A percentile compares a stretch with the other conserved stretches of the same genome.
These are phyloP conservation scores for Corchorus capsularis DNA, from an alignment of 345 rosid genomes.

Conservation along the genomic window DNA sequence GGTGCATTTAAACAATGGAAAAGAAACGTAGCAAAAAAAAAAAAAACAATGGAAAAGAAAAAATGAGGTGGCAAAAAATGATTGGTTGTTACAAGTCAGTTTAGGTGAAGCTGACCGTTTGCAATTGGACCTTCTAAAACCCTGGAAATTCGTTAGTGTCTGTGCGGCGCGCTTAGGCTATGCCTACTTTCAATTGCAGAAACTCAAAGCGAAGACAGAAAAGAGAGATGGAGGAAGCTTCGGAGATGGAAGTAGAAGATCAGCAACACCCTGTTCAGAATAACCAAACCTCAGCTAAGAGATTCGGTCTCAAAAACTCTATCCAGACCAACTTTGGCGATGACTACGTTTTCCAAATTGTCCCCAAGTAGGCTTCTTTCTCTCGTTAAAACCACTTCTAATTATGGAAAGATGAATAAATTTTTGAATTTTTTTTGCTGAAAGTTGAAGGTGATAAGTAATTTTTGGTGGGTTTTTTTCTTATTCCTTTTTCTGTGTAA, in stretches of 20 bases:
- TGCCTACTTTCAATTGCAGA: background rate
- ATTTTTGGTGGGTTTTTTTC: slow-evolving; percentile 3
- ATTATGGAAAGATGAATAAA: background rate
- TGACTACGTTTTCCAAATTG: slow-evolving; percentile 88
- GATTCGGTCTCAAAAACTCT: slow-evolving; percentile 67
- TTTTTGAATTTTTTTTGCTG: background rate
- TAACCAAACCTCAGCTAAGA: slow-evolving; percentile 33
- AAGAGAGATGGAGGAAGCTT: slow-evolving; percentile 38
- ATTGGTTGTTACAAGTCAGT: background rate
- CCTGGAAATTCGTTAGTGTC: background rate
- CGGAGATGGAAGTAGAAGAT: slow-evolving; percentile 64
- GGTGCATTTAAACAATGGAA: no score
- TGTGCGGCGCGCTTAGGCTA: background rate
- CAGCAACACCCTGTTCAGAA: slow-evolving; percentile 17
- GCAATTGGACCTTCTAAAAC: slow-evolving; percentile 27
- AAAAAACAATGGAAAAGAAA: no score
- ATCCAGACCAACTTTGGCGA: slow-evolving; percentile 86
- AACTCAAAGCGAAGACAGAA: background rate
- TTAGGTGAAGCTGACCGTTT: background rate
- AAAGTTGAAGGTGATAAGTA: background rate
- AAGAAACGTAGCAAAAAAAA: no score
- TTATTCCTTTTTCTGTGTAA: background rate
- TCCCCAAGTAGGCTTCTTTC: slow-evolving; percentile 53
- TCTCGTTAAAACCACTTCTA: background rate
- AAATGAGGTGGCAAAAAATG: background rate